These are phyloP conservation scores for Chalara sp. DNA, from an alignment of 2,329 filamentous ascomycete genomes.

Conservation along the genomic window DNA sequence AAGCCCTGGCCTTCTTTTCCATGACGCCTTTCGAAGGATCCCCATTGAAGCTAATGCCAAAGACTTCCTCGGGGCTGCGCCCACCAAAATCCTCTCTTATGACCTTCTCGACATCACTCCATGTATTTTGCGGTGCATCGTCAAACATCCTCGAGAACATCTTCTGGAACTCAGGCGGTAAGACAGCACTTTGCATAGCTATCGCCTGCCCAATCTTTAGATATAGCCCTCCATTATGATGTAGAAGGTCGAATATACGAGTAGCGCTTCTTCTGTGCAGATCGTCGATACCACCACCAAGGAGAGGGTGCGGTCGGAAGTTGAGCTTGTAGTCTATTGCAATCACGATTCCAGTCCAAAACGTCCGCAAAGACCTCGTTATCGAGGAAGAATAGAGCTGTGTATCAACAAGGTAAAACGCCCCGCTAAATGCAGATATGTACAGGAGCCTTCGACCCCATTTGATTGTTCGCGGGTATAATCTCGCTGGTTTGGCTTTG, in stretches of 20 bases:
- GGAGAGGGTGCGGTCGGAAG: constrained; percentile 72
- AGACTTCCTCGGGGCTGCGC: constrained; percentile 79
- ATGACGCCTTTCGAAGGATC: constrained; percentile 57
- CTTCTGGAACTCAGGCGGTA: constrained; percentile 89
- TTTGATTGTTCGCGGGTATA: constrained; percentile 63
- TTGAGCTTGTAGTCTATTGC: constrained; percentile 96
- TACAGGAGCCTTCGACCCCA: constrained; percentile 71
- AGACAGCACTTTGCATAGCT: constrained; percentile 91
- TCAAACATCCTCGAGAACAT: constrained; percentile 98
- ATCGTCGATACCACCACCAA: constrained; percentile 66
- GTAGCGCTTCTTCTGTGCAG: constrained; percentile 80
- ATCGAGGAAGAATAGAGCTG: constrained; percentile 75
- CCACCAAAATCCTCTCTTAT: constrained; percentile 86
- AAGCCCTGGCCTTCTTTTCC: constrained; percentile 62
- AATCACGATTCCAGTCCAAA: constrained; percentile 70
- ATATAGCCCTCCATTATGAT: constrained; percentile 86
- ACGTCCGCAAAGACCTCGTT: constrained; percentile 73
- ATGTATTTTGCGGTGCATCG: constrained; percentile 88
- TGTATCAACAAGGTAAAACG: constrained; percentile 62
- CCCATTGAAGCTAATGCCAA: constrained; percentile 76
- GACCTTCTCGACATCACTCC: constrained; percentile 78
- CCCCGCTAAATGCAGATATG: constrained; percentile 50
- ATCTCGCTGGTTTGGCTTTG: constrained; percentile 60
- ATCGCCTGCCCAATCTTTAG: constrained; percentile 98
- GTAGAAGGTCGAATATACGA: constrained; percentile 72